A percentile compares a stretch with the other conserved stretches of the same genome.
Conservation (phyloP, 2,329 filamentous ascomycete genomes). For the Mollisiaceae sp. region DNA sequence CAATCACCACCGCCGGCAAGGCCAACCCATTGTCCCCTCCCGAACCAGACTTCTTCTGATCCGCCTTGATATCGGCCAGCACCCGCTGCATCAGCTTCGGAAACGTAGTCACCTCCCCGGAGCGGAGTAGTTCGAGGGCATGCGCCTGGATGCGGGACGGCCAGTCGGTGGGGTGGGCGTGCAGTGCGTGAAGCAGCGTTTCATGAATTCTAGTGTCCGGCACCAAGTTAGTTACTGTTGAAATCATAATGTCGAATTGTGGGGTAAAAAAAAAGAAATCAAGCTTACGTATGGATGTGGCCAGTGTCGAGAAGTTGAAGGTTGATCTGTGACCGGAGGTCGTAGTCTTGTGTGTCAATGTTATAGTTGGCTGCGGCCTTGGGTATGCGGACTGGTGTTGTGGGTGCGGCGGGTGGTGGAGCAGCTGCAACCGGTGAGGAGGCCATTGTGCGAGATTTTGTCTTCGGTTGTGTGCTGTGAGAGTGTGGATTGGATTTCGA, state of each 20-base stretch:
- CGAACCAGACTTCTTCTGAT: constrained; percentile 27
- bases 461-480: background rate
- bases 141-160: constrained; percentile 64
- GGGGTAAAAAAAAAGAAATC: constrained; percentile 14
- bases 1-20: constrained; percentile 62
- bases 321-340: constrained; percentile 68
- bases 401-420: constrained; percentile 32
- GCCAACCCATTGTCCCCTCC: constrained; percentile 51
- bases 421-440: background rate
- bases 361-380: constrained; percentile 60
- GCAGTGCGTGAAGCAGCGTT: constrained; percentile 64
- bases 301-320: constrained; percentile 61
- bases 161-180: constrained; percentile 66
- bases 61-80: constrained; percentile 59
- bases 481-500: background rate
- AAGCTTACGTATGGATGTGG: constrained; percentile 64
- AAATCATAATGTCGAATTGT: constrained; percentile 3
- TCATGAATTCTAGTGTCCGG: constrained; percentile 63
- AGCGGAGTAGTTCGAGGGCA: constrained; percentile 64
- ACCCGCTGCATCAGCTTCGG: constrained; percentile 65
- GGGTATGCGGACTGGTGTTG: constrained; percentile 65
- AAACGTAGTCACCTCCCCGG: constrained; percentile 63
- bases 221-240: constrained; percentile 14
- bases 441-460: constrained; percentile 27
- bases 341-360: constrained; percentile 63